These are phyloP conservation scores for Trichocladium uniseriatum DNA, from an alignment of 495 filamentous ascomycete species.

Conservation along the genomic window DNA sequence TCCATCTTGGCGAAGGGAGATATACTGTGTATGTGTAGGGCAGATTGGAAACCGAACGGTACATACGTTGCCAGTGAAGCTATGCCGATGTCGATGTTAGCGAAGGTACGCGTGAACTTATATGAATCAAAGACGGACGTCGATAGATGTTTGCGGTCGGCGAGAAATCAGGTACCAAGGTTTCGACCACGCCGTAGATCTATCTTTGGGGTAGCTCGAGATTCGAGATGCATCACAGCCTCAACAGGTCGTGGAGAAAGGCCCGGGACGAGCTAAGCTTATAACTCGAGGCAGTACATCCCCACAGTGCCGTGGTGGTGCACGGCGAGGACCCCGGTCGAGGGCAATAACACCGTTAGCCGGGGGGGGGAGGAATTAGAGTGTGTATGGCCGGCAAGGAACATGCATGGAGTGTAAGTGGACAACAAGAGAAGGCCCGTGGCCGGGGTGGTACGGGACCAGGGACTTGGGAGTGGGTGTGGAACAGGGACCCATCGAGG, in stretches of 20 bases:
- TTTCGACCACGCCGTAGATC: constrained; percentile 14
- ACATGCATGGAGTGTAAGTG: constrained; percentile 16
- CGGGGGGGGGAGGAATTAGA: constrained; percentile 14
- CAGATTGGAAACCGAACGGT: constrained; percentile 11
- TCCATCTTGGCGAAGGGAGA: constrained; percentile 23
- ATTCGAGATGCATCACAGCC: constrained; percentile 24
- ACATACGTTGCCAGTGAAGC: constrained; percentile 25
- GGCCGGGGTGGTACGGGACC: constrained; percentile 10
- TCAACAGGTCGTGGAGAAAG: constrained; percentile 22
- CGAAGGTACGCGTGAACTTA: constrained; percentile 16
- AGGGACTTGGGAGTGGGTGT: constrained; percentile 7
- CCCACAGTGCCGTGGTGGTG: constrained; percentile 18
- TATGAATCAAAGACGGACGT: constrained; percentile 17
- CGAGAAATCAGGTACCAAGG: constrained; percentile 23
- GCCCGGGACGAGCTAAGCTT: constrained; percentile 23
- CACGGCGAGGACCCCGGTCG: constrained; percentile 2
- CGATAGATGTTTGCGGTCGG: constrained; percentile 4
- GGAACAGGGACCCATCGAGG: background rate
- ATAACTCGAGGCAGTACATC: constrained; percentile 27
- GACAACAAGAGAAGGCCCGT: constrained; percentile 9
- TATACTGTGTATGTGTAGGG: background rate
- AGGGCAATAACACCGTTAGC: constrained; percentile 10
- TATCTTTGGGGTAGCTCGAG: constrained; percentile 27
- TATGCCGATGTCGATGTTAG: constrained; percentile 4
- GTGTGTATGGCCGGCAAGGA: constrained; percentile 13